phyloP scores from a whole-genome alignment of 257 asterid species.

The Gynochthodes officinalis region DNA sequence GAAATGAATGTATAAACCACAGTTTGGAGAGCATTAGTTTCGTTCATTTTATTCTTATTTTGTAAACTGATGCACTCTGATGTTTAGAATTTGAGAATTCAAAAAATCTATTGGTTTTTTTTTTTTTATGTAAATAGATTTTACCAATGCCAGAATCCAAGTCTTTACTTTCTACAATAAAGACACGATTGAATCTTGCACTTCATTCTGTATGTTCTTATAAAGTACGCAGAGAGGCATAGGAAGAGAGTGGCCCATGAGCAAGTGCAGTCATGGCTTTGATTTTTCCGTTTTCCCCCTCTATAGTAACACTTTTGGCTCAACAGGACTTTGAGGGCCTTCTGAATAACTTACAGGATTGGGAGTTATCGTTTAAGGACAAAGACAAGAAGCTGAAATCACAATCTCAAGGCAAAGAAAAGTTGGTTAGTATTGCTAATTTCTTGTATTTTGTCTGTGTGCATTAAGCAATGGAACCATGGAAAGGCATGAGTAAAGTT shows the following conservation, averaged over 20 bases:
- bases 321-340: conserved; percentile 76
- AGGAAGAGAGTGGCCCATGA: conserved; percentile 1
- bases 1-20: not conserved
- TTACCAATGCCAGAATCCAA: not conserved
- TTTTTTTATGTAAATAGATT: not conserved
- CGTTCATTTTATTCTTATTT: not conserved
- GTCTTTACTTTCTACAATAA: not conserved
- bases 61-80: too few species aligned
- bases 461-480: not conserved
- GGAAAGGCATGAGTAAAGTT: not conserved
- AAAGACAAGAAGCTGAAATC: conserved; percentile 70
- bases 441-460: not conserved
- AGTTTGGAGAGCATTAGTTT: not conserved
- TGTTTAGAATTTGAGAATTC: not conserved
- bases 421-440: conserved; percentile 39
- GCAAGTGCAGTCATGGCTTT: not conserved
- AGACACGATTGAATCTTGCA: not conserved
- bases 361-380: conserved; percentile 78
- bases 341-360: conserved; percentile 78
- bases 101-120: too few species aligned
- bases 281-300: conserved; percentile 12
- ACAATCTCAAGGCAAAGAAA: conserved; percentile 45
- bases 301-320: conserved; percentile 22
- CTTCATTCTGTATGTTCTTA: not conserved
- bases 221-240: not conserved